Percentiles rank a stretch among this genome's conserved stretches.
phyloP scores from a whole-genome alignment of 805 yeast genomes.

The Cyberlindnera saturnus region DNA sequence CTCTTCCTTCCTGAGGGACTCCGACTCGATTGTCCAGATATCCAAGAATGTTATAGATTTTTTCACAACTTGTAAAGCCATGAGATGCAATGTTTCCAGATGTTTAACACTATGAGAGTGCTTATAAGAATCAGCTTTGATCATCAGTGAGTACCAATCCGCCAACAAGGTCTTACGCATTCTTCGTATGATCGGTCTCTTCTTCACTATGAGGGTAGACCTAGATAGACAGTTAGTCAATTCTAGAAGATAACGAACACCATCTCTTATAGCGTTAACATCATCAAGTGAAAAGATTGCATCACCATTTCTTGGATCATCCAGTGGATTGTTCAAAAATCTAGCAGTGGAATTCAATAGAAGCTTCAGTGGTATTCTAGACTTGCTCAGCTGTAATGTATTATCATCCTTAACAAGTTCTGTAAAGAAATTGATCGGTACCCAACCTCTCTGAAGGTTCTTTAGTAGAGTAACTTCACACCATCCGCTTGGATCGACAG shows the following conservation, averaged over 20 bases:
- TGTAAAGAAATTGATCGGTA: constrained; percentile 74
- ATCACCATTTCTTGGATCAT: constrained; percentile 32
- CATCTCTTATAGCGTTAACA: constrained; percentile 66
- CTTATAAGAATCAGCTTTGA: constrained; percentile 68
- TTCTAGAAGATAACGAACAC: constrained; percentile 58
- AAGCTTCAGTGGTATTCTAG: constrained; percentile 44
- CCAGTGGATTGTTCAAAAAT: constrained; percentile 59
- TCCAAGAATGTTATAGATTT: constrained; percentile 60
- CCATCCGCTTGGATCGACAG: constrained; percentile 81
- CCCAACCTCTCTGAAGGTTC: constrained; percentile 70
- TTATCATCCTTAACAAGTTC: constrained; percentile 30
- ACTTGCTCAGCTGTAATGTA: constrained; percentile 46
- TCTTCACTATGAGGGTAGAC: constrained; percentile 61
- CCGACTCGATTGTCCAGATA: constrained; percentile 66
- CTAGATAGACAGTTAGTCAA: constrained; percentile 72
- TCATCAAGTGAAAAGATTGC: constrained; percentile 18
- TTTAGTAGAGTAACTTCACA: constrained; percentile 74
- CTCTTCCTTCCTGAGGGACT: constrained; percentile 27
- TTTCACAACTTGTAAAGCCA: constrained; percentile 62
- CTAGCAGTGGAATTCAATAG: constrained; percentile 59
- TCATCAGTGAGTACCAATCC: constrained; percentile 76
- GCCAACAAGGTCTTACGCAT: constrained; percentile 65
- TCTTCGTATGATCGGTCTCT: constrained; percentile 53
- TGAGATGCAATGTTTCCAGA: constrained; percentile 53
- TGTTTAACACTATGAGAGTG: constrained; percentile 54